Percentiles rank a stretch among this genome's conserved stretches.
Conservation (phyloP, 176 grass and related monocot species). For the Ampelocalamus luodianensis region DNA sequence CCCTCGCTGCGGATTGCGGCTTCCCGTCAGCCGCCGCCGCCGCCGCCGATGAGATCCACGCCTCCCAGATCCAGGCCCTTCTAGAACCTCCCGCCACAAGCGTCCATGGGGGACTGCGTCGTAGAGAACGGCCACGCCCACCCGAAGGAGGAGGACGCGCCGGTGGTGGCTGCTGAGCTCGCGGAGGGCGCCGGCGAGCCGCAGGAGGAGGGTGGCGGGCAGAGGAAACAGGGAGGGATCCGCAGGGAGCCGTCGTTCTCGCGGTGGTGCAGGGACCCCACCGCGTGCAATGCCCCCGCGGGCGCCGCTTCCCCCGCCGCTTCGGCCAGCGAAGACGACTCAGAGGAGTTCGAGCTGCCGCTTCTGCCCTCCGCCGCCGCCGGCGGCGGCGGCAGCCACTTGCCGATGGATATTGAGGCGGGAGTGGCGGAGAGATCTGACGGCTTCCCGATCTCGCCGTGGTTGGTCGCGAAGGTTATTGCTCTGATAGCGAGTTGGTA, state of each 20-base stretch:
- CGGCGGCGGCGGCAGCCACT: constrained; percentile 33
- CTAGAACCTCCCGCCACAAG: constrained; percentile 35
- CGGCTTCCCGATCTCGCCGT: constrained; percentile 52
- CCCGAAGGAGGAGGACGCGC: constrained; percentile 33
- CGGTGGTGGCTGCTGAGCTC: constrained; percentile 25
- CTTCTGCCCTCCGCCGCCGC: constrained; percentile 52
- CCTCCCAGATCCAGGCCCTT: constrained; percentile 43
- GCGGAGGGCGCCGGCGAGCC: constrained; percentile 19
- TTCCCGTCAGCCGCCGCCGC: constrained; percentile 19
- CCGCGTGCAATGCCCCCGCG: constrained; percentile 1
- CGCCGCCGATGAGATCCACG: constrained; percentile 42
- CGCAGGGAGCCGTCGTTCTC: constrained; percentile 94
- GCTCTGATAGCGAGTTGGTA: constrained; percentile 84
- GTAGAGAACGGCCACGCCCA: constrained; percentile 38
- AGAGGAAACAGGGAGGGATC: constrained; percentile 53
- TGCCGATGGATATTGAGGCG: constrained; percentile 69
- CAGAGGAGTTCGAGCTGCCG: constrained; percentile 82
- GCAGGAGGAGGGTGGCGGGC: constrained; percentile 27
- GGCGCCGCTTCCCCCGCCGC: constrained; percentile 40
- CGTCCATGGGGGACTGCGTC: constrained; percentile 67
- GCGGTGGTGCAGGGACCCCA: constrained; percentile 74
- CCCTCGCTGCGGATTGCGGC: neutral
- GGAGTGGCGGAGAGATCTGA: constrained; percentile 48
- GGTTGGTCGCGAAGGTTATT: constrained; percentile 72
- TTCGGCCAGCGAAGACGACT: constrained; percentile 50